Evolutionary conservation across 2,329 filamentous ascomycete genomes (phyloP), one percentile per base, ranked within the genome.

Genomic region (Claviceps maximensis): DNA sequence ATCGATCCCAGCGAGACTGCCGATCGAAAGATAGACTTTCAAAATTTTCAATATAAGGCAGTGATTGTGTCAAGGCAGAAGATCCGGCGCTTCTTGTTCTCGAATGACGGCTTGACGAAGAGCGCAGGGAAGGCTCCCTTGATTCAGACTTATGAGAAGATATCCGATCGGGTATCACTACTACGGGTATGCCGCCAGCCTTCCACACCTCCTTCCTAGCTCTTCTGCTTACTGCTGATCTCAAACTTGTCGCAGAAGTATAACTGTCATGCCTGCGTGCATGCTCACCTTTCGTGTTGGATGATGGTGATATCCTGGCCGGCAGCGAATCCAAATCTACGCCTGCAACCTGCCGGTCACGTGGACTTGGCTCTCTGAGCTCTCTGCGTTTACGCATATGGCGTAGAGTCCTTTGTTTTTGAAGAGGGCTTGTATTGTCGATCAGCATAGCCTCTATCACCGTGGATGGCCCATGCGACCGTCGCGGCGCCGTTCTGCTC

Each of bases 161-260:
- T 17, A 66, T 69, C 17, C 81, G 76, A 53, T 78, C 75, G 7
- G 81, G 81, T 50, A 84, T 75, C 21, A 84, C 71, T 7, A 83
- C 73, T 8, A 84, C 80, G 1, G 81, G 81, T 10, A 84, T 80
- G 2, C 71, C 79, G 8, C 80, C 81, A 51, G 66, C 76, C 57
- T 76, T 82, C 69, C 76, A 74, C 2, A 84, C 68, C 33, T 82
- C 78, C 17, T 75, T 74, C n/a, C 81, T 71, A 4, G 78, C 77
- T 58, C 72, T 79, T 8, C 70, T 69, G 57, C 76, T 82, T 0
- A 74, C 72, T 3, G 75, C 67, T 6, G 78, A 79, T 55, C 70
- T 77, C 25, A 64, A 58, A 0, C 77, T 77, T 3, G 66, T 65
- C 40, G 65, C 75, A 1, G 79, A 82, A 29, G 66, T 65, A 51